These are phyloP conservation scores for Phragmites australis DNA, from an alignment of 176 grass and related monocot species.

Conservation along the genomic window DNA sequence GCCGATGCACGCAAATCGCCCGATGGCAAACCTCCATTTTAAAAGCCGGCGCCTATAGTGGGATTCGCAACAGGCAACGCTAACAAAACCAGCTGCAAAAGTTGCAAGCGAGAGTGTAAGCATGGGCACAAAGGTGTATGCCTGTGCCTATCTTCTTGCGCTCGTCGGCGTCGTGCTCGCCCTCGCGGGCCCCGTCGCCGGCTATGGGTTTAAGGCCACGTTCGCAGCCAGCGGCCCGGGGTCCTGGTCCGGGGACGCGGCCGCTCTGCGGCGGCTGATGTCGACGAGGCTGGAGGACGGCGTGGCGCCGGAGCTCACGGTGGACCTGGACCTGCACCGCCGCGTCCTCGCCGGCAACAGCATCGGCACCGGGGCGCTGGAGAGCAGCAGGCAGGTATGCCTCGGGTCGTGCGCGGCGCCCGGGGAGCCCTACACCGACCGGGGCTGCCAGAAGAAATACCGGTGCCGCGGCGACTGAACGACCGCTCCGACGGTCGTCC, in stretches of 20 bases:
- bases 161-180: constrained; percentile 14
- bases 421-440: constrained; percentile 11
- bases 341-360: constrained; percentile 8
- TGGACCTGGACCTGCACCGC: constrained; percentile 38
- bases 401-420: background rate
- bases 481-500: background rate
- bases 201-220: background rate
- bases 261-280: constrained; percentile 10
- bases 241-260: background rate
- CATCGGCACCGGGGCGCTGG: background rate
- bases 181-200: background rate
- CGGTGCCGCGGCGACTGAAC: background rate
- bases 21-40: background rate
- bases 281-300: constrained; percentile 27
- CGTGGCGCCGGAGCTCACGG: constrained; percentile 5
- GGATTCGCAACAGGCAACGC: background rate
- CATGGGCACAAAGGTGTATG: background rate
- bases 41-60: background rate
- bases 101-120: background rate
- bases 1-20: background rate
- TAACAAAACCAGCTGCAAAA: background rate
- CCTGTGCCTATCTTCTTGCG: background rate
- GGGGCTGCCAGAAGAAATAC: constrained; percentile 2
- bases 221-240: background rate
- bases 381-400: background rate